Conservation (phyloP, 345 rosid species). For the Litchi chinensis region DNA sequence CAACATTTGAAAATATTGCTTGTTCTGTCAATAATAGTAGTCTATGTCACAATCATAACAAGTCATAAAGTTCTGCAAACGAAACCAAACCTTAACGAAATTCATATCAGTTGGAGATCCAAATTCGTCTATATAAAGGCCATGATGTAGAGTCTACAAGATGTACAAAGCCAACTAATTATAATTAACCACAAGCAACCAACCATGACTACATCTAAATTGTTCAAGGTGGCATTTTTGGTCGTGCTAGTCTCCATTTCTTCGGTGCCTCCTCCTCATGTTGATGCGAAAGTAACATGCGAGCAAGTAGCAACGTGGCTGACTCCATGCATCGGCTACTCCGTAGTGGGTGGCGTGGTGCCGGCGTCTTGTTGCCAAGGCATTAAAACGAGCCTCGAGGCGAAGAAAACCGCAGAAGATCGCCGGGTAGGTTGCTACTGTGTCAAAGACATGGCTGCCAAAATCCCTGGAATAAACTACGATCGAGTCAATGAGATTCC, state of each 20-base stretch:
- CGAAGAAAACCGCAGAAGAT: slow-evolving; percentile 32
- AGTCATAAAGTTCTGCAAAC: neutral
- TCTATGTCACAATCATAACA: neutral
- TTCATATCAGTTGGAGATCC: neutral
- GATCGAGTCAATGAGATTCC: slow-evolving; percentile 28
- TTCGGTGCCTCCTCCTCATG: slow-evolving; percentile 7
- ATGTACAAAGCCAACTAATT: neutral
- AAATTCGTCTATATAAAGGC: neutral
- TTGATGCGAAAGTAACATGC: slow-evolving; percentile 31
- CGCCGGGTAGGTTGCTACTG: slow-evolving; percentile 29
- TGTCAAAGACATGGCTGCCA: slow-evolving; percentile 36
- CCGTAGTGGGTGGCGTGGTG: slow-evolving; percentile 29
- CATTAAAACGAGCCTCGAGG: slow-evolving; percentile 22
- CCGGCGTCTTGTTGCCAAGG: slow-evolving; percentile 33
- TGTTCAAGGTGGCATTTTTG: neutral
- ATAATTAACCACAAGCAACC: neutral
- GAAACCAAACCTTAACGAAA: neutral
- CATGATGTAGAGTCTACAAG: neutral
- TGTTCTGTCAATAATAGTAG: neutral
- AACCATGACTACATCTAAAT: neutral
- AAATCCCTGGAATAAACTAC: slow-evolving; percentile 14
- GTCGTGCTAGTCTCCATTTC: slow-evolving; percentile 1
- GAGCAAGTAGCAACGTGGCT: slow-evolving; percentile 26
- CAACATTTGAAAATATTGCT: neutral
- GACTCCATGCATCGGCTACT: slow-evolving; percentile 39